These are phyloP conservation scores for Lactarius deliciosus DNA, from an alignment of 768 basidiomycete species.

Conservation along the genomic window DNA sequence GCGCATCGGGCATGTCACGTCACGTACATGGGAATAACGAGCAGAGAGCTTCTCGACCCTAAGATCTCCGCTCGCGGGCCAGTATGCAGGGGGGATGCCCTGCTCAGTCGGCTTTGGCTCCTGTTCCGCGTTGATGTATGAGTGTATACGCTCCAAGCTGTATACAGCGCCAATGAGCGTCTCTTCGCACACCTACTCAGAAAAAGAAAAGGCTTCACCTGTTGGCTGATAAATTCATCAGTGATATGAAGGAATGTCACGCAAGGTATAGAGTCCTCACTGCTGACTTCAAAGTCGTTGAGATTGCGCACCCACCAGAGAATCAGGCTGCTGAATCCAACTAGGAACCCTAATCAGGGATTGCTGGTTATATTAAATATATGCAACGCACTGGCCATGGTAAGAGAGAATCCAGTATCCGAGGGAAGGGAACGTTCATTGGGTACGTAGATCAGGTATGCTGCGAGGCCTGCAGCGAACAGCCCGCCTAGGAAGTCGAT, in stretches of 20 bases:
- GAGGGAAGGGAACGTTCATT: conserved; percentile 38
- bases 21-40: no score
- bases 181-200: background rate
- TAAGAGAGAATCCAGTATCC: conserved; percentile 42
- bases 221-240: conserved; percentile 30
- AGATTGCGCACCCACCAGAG: no score
- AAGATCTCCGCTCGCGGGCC: no score
- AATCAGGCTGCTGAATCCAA: no score
- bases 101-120: conserved; percentile 28
- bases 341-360: no score
- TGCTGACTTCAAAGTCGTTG: no score
- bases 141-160: conserved; percentile 51
- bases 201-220: conserved; percentile 29
- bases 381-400: conserved; percentile 38
- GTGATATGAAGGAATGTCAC: background rate
- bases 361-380: no score
- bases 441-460: conserved; percentile 49
- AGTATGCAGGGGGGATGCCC: no score
- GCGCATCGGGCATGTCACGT: conserved; percentile 35
- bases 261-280: no score
- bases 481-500: conserved; percentile 57
- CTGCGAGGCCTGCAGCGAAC: conserved; percentile 51
- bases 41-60: no score
- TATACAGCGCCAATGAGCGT: conserved; percentile 5
- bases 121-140: conserved; percentile 55